Conservation (phyloP, 179 eudicot genomes). For the Vitellaria paradoxa region DNA sequence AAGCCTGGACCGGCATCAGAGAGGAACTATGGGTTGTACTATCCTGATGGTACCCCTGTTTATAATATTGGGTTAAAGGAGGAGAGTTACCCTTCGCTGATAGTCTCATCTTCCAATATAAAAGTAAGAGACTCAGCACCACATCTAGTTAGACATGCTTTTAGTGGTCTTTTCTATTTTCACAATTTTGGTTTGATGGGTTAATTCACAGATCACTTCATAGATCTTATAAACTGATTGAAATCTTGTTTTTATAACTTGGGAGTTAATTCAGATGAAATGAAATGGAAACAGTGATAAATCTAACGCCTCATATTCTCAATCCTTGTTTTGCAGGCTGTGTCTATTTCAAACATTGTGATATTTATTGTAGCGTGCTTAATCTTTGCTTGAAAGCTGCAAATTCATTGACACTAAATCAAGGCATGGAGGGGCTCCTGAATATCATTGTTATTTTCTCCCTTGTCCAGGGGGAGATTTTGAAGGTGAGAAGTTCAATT, state of each 20-base stretch:
- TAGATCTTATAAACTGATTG: not conserved
- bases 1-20: constrained; percentile 83
- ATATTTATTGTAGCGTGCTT: constrained; percentile 27
- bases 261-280: not conserved
- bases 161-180: not conserved
- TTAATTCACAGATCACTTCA: not conserved
- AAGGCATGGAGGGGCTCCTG: not conserved
- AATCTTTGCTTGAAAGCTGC: constrained; percentile 21
- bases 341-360: constrained; percentile 26
- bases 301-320: not conserved
- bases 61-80: constrained; percentile 62
- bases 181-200: not conserved
- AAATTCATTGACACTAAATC: constrained; percentile 10
- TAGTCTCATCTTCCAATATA: constrained; percentile 26
- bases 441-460: constrained; percentile 3
- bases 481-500: constrained; percentile 10
- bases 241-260: not conserved
- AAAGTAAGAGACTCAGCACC: constrained; percentile 26
- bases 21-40: constrained; percentile 70
- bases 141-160: not conserved
- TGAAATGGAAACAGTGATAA: too few species aligned
- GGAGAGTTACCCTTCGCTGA: constrained; percentile 35
- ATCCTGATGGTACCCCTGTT: constrained; percentile 62
- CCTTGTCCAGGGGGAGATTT: not conserved
- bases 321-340: constrained; percentile 31